These are phyloP conservation scores for Musa acuminata DNA, from an alignment of 176 grass and related monocot genomes.

Conservation along the genomic window DNA sequence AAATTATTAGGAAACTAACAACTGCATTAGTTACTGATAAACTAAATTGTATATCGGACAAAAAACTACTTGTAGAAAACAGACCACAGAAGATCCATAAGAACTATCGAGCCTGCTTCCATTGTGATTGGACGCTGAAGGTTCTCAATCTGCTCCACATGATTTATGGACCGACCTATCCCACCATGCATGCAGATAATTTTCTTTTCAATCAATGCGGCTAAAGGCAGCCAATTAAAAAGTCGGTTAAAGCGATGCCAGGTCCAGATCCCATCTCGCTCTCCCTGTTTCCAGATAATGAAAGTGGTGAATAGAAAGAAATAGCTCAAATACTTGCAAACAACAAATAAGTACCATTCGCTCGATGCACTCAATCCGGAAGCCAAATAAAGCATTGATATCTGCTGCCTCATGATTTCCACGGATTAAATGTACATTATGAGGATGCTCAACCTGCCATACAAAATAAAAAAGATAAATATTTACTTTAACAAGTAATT, in stretches of 20 bases:
- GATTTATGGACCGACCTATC: conserved; percentile 94
- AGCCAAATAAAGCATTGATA: conserved; percentile 98
- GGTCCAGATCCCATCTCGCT: conserved; percentile 93
- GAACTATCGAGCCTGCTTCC: conserved; percentile 97
- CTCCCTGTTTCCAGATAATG: conserved; percentile 46
- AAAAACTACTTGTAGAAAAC: conserved; percentile 16
- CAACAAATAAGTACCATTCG: conserved; percentile 64
- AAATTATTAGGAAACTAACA: no score
- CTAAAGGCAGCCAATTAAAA: conserved; percentile 97
- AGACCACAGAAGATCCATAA: conserved; percentile 98
- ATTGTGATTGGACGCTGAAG: conserved; percentile 91
- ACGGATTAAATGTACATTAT: conserved; percentile 97
- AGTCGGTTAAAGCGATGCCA: conserved; percentile 89
- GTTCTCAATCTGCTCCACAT: conserved; percentile 94
- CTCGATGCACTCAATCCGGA: conserved; percentile 96
- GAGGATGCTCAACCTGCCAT: conserved; percentile 76
- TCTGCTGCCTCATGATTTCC: conserved; percentile 98
- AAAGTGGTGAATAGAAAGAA: background rate
- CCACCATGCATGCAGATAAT: conserved; percentile 99
- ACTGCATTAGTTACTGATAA: background rate
- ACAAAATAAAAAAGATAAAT: background rate
- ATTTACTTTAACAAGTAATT: background rate
- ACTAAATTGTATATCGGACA: background rate
- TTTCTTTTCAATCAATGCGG: conserved; percentile 95
- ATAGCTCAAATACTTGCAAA: background rate